These are phyloP conservation scores for Tulasnella sp. DNA, from an alignment of 768 basidiomycete species.

Conservation along the genomic window DNA sequence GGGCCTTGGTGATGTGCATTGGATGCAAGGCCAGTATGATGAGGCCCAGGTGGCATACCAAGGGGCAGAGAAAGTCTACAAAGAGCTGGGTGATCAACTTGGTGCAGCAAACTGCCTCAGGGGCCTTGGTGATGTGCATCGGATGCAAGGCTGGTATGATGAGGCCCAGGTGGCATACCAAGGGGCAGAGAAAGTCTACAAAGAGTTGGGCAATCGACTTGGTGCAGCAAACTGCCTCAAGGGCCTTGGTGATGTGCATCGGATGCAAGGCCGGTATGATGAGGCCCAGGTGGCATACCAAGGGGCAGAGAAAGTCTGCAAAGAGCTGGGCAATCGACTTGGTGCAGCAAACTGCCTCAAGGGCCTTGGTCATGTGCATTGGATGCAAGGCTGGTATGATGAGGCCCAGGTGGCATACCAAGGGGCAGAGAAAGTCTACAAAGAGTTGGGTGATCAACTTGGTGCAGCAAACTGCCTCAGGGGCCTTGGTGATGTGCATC, in stretches of 20 bases:
- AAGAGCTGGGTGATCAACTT: neutral
- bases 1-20: neutral
- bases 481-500: too few relatives aligned
- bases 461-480: too few relatives aligned
- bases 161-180: neutral
- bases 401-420: too few relatives aligned
- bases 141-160: neutral
- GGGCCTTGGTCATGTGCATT: too few relatives aligned
- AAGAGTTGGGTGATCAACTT: too few relatives aligned
- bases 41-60: neutral
- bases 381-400: too few relatives aligned
- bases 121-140: neutral
- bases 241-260: neutral
- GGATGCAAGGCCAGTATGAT: neutral
- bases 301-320: too few relatives aligned
- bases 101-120: neutral
- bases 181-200: neutral
- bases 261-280: neutral
- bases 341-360: too few relatives aligned
- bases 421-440: too few relatives aligned
- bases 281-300: too few relatives aligned
- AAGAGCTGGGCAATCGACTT: too few relatives aligned
- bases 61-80: neutral
- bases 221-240: neutral
- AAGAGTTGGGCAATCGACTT: neutral